A percentile compares a stretch with the other conserved stretches of the same genome.
Evolutionary conservation across 2,329 filamentous ascomycete genomes (phyloP).

Genomic region (Chaetomium sp.): DNA sequence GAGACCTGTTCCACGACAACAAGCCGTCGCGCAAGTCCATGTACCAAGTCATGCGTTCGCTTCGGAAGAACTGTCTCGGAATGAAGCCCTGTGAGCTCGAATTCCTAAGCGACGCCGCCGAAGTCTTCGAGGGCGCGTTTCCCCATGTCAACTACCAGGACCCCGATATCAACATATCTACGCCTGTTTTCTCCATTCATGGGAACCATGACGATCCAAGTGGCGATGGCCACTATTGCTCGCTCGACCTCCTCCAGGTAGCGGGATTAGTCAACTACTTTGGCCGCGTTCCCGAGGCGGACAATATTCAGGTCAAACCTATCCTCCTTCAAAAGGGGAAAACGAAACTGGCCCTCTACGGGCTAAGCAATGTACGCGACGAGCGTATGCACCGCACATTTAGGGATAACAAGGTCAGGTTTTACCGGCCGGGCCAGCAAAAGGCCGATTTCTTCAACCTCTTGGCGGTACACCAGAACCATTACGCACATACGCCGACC

Average conservation of each 20-base stretch:
- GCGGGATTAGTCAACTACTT: conserved; percentile 96
- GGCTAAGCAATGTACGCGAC: conserved; percentile 93
- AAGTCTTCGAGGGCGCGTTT: conserved; percentile 87
- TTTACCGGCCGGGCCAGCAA: conserved; percentile 80
- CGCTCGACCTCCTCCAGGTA: conserved; percentile 86
- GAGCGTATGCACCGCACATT: conserved; percentile 95
- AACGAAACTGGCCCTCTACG: conserved; percentile 91
- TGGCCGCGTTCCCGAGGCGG: conserved; percentile 84
- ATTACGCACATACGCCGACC: conserved; percentile 86
- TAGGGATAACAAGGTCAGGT: conserved; percentile 88
- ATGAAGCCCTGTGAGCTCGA: conserved; percentile 95
- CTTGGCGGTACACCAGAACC: conserved; percentile 94
- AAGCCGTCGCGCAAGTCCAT: conserved; percentile 94
- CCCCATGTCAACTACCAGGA: conserved; percentile 98
- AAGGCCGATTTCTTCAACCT: conserved; percentile 94
- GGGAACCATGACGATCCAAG: conserved; percentile 98
- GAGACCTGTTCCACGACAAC: conserved; percentile 97
- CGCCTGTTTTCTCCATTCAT: conserved; percentile 97
- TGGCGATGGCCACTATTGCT: conserved; percentile 90
- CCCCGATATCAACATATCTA: conserved; percentile 92
- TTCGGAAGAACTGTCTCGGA: conserved; percentile 90
- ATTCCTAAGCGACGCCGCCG: conserved; percentile 88
- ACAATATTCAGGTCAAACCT: conserved; percentile 91
- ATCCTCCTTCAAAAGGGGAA: conserved; percentile 89
- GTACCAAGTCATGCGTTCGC: conserved; percentile 94